Base-by-base conservation (phyloP, 2,329 filamentous ascomycete genomes). In the Neophaeococcomyces aloes region DNA sequence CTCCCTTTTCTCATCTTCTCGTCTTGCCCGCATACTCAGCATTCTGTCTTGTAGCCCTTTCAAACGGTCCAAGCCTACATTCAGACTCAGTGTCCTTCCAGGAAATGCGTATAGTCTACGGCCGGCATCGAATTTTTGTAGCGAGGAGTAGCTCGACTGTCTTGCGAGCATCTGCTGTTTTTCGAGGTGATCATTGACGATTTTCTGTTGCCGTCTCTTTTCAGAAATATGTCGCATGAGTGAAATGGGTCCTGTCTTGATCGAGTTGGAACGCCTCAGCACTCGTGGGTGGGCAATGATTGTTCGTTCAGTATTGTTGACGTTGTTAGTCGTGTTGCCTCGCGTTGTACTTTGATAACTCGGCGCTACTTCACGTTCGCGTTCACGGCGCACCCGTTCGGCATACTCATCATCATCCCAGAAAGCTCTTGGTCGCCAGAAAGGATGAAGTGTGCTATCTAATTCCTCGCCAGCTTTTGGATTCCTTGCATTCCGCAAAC, bases 341-440 rank as follows among this genome's bases (percentile, higher is more conserved):
- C 78, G 23, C 23, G 23, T 27, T 27, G 23, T 27, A 10, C 23
- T 10, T 27, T 27, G 5, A 27, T 27, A 27, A 5, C 40, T 69
- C 72, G 29, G 75, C 66, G 23, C 73, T 55, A 40, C 72, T 69
- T 17, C 69, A 67, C 56, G 53, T 7, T 61, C 60, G 14, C 62
- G 59, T 4, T 58, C 59, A 7, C 66, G 62, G 18, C 56, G 63
- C 30, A 68, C 66, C 5, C 47, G 23, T 13, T 41, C 44, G 8
- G 62, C 60, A 37, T 63, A 63, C 13, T 66, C 61, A 19, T 75
- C 60, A 30, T 72, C 73, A 30, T 78, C 74, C 75, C 75, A 80
- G 59, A 79, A 79, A n/a, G 70, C 70, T 29, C 71, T 70, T 1
- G 77, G 77, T 17, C 72, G 68, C 78, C 78, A 81, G 56, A 79